Evolutionary conservation across 192 early-diverging fungal genomes (phyloP).

Genomic region (Podochytrium sp.): DNA sequence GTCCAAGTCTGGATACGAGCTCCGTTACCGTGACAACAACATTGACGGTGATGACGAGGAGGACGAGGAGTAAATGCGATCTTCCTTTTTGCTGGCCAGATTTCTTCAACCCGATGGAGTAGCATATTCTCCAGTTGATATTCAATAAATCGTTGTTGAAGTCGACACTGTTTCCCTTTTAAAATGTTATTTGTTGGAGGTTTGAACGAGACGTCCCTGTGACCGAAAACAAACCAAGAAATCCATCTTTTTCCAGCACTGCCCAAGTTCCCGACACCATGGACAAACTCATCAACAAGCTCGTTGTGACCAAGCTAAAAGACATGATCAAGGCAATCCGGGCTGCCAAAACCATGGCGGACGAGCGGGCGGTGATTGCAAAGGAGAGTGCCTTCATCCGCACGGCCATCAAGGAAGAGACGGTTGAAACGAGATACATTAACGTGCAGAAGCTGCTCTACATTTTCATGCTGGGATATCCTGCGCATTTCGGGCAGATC

Average conservation of each 20-base stretch:
- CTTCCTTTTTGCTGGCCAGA: background rate
- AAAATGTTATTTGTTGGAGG: too few species aligned
- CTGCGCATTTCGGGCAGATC: conserved; percentile 99
- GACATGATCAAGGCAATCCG: conserved; percentile 98
- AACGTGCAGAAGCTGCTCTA: conserved; percentile 98
- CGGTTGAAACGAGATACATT: conserved; percentile 83
- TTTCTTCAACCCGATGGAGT: background rate
- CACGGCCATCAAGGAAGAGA: conserved; percentile 96
- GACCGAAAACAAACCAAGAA: too few species aligned
- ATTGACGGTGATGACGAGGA: conserved; percentile 77
- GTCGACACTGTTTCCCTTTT: too few species aligned
- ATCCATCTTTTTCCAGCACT: too few species aligned
- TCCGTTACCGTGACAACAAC: conserved; percentile 94
- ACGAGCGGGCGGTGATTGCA: conserved; percentile 97
- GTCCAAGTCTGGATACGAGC: conserved; percentile 89
- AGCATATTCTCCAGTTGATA: background rate
- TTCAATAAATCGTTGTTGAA: conserved; percentile 10
- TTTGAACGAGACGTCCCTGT: too few species aligned
- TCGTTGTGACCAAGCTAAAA: conserved; percentile 53
- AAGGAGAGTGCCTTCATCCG: conserved; percentile 94
- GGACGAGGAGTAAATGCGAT: conserved; percentile 58
- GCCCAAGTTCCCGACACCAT: background rate
- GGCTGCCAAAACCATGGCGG: conserved; percentile 97
- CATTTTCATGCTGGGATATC: conserved; percentile 98
- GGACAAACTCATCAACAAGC: conserved; percentile 42